A percentile compares a stretch with the other conserved stretches of the same genome.
phyloP scores from a whole-genome alignment of 129 eudicot species.

The Tanacetum coccineum region DNA sequence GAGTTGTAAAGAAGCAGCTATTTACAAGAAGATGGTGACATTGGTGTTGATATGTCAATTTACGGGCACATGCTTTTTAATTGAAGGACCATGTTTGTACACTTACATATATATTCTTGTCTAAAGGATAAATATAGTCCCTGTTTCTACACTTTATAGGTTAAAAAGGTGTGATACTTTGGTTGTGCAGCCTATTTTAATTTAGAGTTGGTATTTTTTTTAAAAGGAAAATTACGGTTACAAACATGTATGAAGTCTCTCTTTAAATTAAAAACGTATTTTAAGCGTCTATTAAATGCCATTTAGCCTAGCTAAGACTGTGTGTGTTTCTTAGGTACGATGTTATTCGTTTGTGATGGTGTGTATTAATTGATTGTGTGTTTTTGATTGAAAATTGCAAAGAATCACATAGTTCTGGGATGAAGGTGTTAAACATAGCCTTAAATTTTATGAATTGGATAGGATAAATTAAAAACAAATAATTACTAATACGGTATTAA shows the following conservation, averaged over 20 bases:
- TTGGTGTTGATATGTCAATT: slow-evolving; percentile 32
- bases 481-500: too few relatives aligned
- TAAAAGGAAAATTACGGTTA: neutral
- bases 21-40: slow-evolving; percentile 32
- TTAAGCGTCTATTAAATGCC: too few relatives aligned
- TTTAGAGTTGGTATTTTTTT: neutral
- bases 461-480: too few relatives aligned
- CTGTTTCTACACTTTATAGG: slow-evolving; percentile 11
- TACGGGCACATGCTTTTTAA: slow-evolving; percentile 28
- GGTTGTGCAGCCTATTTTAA: neutral
- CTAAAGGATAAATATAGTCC: slow-evolving; percentile 20
- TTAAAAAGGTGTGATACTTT: neutral
- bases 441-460: too few relatives aligned
- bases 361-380: too few relatives aligned
- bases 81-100: slow-evolving; percentile 20
- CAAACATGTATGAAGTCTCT: neutral
- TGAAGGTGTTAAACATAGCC: too few relatives aligned
- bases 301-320: too few relatives aligned
- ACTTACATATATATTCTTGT: slow-evolving; percentile 19
- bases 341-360: too few relatives aligned
- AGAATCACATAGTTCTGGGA: too few relatives aligned
- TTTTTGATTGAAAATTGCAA: too few relatives aligned
- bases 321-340: too few relatives aligned
- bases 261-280: too few relatives aligned
- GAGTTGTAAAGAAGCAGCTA: slow-evolving; percentile 20